Percentiles rank a stretch among this genome's conserved stretches.
These are phyloP conservation scores for Aspergillus sclerotioniger DNA, from an alignment of 495 filamentous ascomycete species.

Conservation along the genomic window DNA sequence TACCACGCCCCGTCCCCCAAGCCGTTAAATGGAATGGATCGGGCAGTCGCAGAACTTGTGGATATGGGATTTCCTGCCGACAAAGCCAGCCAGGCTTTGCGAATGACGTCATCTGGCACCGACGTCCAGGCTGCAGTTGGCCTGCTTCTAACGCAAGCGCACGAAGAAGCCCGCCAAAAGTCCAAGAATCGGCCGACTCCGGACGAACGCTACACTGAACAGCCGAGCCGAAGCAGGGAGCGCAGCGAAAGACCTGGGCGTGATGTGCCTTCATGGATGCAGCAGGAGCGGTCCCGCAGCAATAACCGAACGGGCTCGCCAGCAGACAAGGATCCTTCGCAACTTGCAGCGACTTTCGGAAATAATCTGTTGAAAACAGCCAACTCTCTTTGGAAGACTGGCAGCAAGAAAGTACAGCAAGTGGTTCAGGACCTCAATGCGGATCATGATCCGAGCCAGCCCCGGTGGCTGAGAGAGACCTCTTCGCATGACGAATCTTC, in stretches of 20 bases:
- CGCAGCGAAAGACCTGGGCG: constrained; percentile 39
- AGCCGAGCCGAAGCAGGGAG: constrained; percentile 33
- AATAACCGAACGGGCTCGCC: constrained; percentile 57
- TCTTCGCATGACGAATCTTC: constrained; percentile 31
- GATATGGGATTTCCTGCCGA: constrained; percentile 93
- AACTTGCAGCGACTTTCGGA: constrained; percentile 77
- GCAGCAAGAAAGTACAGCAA: constrained; percentile 91
- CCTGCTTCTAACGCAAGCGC: constrained; percentile 87
- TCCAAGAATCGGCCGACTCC: constrained; percentile 35
- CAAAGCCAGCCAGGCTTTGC: constrained; percentile 72
- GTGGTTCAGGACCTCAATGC: constrained; percentile 86
- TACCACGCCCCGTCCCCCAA: constrained; percentile 37
- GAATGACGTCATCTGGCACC: constrained; percentile 71
- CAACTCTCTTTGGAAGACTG: constrained; percentile 88
- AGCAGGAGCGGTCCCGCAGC: constrained; percentile 34
- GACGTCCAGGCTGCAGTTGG: constrained; percentile 87
- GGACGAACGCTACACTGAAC: constrained; percentile 32
- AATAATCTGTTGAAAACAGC: constrained; percentile 89
- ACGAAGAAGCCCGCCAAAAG: constrained; percentile 67
- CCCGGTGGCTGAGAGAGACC: constrained; percentile 89
- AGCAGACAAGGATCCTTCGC: constrained; percentile 72
- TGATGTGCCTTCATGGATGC: constrained; percentile 39
- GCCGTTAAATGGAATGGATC: constrained; percentile 64
- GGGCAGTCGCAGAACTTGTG: constrained; percentile 82
- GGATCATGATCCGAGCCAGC: constrained; percentile 78